A percentile compares a stretch with the other conserved stretches of the same genome.
Evolutionary conservation across 1,139 yeast genomes (phyloP).

Genomic region (Saccharomyces hybrid): DNA sequence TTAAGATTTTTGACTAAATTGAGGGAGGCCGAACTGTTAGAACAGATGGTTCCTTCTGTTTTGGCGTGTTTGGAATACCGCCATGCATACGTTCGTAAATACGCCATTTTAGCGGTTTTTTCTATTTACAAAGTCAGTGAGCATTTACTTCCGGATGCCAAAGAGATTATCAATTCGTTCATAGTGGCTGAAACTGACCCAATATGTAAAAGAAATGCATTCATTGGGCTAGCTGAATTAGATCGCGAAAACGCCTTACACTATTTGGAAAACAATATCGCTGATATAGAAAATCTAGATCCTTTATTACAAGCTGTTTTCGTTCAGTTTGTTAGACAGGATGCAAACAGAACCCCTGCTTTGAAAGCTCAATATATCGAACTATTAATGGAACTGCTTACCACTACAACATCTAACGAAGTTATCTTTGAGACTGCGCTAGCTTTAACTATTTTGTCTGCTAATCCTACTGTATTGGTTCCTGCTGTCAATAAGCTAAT

Average conservation of each 20-base stretch:
- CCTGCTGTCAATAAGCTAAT: conserved; percentile 79
- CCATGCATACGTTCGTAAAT: conserved; percentile 95
- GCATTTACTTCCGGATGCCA: conserved; percentile 90
- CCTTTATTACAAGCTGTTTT: conserved; percentile 82
- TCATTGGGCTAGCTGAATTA: conserved; percentile 75
- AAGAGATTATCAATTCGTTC: conserved; percentile 69
- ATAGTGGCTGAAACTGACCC: conserved; percentile 81
- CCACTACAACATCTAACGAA: conserved; percentile 59
- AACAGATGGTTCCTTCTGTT: conserved; percentile 90
- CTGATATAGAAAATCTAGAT: conserved; percentile 61
- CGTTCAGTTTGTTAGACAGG: conserved; percentile 85
- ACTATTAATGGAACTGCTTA: conserved; percentile 66
- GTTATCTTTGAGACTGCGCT: conserved; percentile 91
- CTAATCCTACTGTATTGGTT: conserved; percentile 57
- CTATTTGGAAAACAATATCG: conserved; percentile 66
- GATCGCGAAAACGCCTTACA: conserved; percentile 80
- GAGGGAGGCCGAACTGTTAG: conserved; percentile 88
- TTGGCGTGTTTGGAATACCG: conserved; percentile 90
- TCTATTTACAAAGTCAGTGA: conserved; percentile 78
- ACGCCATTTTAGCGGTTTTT: conserved; percentile 86
- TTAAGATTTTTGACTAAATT: conserved; percentile 84
- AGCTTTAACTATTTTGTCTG: conserved; percentile 67
- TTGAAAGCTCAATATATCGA: conserved; percentile 66
- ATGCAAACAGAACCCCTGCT: conserved; percentile 56
- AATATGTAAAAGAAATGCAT: conserved; percentile 93